Percentiles rank a stretch among this genome's conserved stretches.
These are phyloP conservation scores for Amyloporia xantha DNA, from an alignment of 768 basidiomycete genomes.

Conservation along the genomic window DNA sequence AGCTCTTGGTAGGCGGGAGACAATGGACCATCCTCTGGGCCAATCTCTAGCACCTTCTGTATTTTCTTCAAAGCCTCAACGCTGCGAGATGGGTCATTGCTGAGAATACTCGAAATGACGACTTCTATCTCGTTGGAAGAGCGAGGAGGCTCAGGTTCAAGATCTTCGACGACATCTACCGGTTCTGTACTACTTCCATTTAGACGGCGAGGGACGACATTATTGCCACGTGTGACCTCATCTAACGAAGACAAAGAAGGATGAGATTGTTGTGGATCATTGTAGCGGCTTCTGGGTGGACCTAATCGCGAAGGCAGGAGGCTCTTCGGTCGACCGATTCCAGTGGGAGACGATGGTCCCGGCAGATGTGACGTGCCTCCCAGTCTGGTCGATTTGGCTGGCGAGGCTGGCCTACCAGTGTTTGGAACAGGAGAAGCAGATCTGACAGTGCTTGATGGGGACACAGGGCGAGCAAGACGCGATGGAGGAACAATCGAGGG, in stretches of 20 bases:
- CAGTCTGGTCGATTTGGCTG: constrained; percentile 7
- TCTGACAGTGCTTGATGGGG: constrained; percentile 35
- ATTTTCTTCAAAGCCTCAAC: constrained; percentile 93
- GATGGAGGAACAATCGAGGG: constrained; percentile 36
- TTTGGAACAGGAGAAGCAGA: constrained; percentile 35
- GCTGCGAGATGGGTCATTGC: constrained; percentile 76
- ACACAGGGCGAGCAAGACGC: constrained; percentile 37
- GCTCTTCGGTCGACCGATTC: constrained; percentile 51
- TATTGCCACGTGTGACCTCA: neutral
- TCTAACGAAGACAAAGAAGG: neutral
- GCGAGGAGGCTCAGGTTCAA: constrained; percentile 25
- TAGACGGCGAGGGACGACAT: neutral
- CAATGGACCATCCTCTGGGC: constrained; percentile 65
- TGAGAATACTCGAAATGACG: constrained; percentile 83
- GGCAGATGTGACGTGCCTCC: constrained; percentile 23
- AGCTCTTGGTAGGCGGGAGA: constrained; percentile 70
- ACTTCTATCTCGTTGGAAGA: constrained; percentile 60
- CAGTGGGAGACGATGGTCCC: constrained; percentile 30
- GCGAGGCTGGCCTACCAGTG: constrained; percentile 8
- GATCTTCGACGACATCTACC: neutral
- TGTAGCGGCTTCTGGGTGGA: constrained; percentile 49
- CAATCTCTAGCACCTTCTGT: constrained; percentile 75
- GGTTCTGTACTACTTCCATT: constrained; percentile 4
- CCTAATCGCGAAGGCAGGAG: constrained; percentile 72
- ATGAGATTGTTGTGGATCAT: constrained; percentile 8